Conservation (phyloP, 2,329 filamentous ascomycete genomes). For the Chrysosporium keratinophilum region DNA sequence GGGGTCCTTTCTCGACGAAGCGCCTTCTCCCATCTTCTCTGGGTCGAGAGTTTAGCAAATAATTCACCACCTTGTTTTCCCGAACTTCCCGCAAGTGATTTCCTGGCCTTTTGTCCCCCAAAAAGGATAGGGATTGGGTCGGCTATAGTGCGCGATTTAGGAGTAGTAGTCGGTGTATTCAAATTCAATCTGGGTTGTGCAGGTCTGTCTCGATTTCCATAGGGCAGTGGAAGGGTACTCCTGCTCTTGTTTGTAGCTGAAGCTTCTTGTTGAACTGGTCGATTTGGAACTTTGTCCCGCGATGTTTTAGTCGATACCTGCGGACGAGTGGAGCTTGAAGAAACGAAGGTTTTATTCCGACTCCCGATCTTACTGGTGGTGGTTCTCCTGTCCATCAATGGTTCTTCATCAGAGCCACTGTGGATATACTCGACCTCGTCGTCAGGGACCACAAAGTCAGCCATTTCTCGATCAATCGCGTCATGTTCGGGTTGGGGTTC, state of each 20-base stretch:
- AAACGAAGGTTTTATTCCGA: neutral
- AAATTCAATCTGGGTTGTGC: neutral
- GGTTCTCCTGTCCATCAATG: neutral
- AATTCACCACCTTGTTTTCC: neutral
- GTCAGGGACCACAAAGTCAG: neutral
- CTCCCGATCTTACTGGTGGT: neutral
- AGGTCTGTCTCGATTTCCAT: neutral
- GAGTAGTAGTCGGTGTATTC: neutral
- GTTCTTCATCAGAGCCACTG: neutral
- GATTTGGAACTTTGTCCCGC: neutral
- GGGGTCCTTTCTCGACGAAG: slow-evolving; percentile 28
- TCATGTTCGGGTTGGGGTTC: neutral
- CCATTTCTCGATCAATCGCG: neutral
- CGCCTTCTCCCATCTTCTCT: slow-evolving; percentile 26
- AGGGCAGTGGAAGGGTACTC: neutral
- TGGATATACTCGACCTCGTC: neutral
- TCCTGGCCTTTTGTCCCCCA: neutral
- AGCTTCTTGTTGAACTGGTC: neutral
- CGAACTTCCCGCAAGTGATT: neutral
- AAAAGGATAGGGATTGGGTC: neutral
- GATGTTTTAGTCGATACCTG: neutral
- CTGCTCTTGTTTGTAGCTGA: neutral
- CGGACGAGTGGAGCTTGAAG: neutral
- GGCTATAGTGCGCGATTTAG: neutral
- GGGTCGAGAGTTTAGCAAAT: slow-evolving; percentile 22